Evolutionary conservation across 805 yeast genomes (phyloP), one percentile per base, ranked within the genome.

Genomic region (Candida ulmi): DNA sequence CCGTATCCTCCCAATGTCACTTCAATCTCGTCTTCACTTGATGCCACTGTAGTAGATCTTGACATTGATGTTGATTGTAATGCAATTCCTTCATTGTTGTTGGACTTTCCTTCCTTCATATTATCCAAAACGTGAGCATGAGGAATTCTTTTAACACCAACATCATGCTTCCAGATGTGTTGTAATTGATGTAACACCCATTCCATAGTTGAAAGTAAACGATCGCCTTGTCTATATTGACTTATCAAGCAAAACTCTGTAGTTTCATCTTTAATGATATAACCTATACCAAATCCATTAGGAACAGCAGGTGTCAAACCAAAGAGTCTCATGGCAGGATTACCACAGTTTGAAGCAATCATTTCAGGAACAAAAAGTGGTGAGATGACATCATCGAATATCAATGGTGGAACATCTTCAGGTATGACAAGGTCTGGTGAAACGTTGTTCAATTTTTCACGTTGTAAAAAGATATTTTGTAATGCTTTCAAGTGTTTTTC

Each of bases 281-380:
- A 88, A 2, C 96, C 96, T 18, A 88, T 71, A n/a, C 96, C 96
- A 61, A 83, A 88, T 0, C 97, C 97, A 52, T 84, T 88, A 33
- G 88, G 80, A 16, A 79, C 71, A 2, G 90, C 93, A 2, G 97
- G 96, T 0, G 95, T 91, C 42, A 88, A 79, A 2, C 96, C 96
- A 65, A 88, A 88, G 26, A 85, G 66, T 38, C 81, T 80, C 53
- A 88, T 73, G 1, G 96, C 87, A 11, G 95, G 88, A 58, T 31
- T 31, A 13, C 34, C 34, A 65, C 97, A 88, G 61, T 88, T 88
- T 25, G 88, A 77, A 3, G 87, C 69, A 33, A 68, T 51, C 39
- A 69, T 50, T 39, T 68, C 73, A 3, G 72, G 71, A 8, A 60
- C 60, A 31, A 63, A 65, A 28, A 67, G 50, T 23, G 69, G 69